Percentiles rank a stretch among this genome's conserved stretches.
phyloP scores from a whole-genome alignment of 345 rosid genomes.

The Camelina laxa region DNA sequence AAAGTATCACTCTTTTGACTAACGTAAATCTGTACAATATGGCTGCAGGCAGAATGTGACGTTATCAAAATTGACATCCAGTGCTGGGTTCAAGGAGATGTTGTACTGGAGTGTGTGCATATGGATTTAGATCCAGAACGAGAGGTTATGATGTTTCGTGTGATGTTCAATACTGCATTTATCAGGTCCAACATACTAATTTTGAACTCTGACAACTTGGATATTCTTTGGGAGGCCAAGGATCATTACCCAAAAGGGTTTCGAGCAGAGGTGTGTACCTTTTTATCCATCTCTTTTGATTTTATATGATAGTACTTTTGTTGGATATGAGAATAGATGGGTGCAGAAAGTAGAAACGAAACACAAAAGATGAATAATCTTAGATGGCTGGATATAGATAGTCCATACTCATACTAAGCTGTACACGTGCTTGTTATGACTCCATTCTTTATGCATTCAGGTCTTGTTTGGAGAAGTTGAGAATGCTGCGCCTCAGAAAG shows the following conservation, averaged over 20 bases:
- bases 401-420: slow-evolving; percentile 11
- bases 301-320: slow-evolving; percentile 3
- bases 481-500: slow-evolving; percentile 65
- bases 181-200: slow-evolving; percentile 97
- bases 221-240: slow-evolving; percentile 96
- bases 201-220: slow-evolving; percentile 92
- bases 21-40: slow-evolving; percentile 27
- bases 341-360: slow-evolving; percentile 15
- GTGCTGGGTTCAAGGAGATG: slow-evolving; percentile 97
- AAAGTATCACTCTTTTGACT: slow-evolving; percentile 20
- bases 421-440: slow-evolving; percentile 30
- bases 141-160: slow-evolving; percentile 98
- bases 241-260: slow-evolving; percentile 93
- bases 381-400: slow-evolving; percentile 15
- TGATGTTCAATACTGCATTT: slow-evolving; percentile 97
- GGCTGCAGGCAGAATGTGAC: slow-evolving; percentile 86
- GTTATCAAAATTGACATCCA: slow-evolving; percentile 96
- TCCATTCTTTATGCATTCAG: slow-evolving; percentile 50
- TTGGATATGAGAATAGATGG: slow-evolving; percentile 28
- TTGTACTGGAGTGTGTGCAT: slow-evolving; percentile 95
- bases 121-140: slow-evolving; percentile 88
- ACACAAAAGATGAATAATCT: background rate
- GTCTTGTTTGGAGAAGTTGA: slow-evolving; percentile 95
- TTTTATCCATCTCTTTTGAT: slow-evolving; percentile 6
- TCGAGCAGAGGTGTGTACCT: slow-evolving; percentile 77